These are phyloP conservation scores for Parathielavia hyrcaniae DNA, from an alignment of 495 filamentous ascomycete genomes.

Conservation along the genomic window DNA sequence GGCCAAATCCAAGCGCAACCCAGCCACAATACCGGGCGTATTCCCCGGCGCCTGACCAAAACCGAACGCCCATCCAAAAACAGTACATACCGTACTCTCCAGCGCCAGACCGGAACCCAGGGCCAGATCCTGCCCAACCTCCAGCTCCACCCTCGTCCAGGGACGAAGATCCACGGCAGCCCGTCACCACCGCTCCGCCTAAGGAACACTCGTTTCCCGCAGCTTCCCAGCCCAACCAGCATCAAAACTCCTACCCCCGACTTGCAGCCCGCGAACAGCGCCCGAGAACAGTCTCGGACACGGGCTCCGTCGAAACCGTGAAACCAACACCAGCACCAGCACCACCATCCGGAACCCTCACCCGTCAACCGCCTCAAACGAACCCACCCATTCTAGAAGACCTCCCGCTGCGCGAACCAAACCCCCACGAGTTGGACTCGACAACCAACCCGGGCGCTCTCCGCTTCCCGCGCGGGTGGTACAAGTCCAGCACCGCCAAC, in stretches of 20 bases:
- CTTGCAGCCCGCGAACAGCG: not conserved
- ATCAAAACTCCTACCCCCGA: not conserved
- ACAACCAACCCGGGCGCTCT: conserved; percentile 31
- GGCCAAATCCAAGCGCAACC: not conserved
- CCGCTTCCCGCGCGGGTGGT: conserved; percentile 30
- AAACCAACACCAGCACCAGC: not conserved
- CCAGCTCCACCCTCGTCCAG: conserved; percentile 12
- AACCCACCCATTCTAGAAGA: not conserved
- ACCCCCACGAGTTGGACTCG: conserved; percentile 15
- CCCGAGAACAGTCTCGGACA: conserved; percentile 6
- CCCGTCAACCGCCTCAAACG: conserved; percentile 1
- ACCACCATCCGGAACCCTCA: not conserved
- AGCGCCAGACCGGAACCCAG: not conserved
- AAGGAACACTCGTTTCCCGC: not conserved
- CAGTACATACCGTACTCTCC: not conserved
- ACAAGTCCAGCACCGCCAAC: conserved; percentile 8
- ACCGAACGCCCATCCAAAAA: not conserved
- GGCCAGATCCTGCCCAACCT: not conserved
- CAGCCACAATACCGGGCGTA: not conserved
- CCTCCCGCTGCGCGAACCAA: conserved; percentile 2
- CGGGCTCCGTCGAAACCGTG: conserved; percentile 10
- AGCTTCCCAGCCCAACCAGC: not conserved
- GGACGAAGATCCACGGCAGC: not conserved
- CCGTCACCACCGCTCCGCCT: not conserved
- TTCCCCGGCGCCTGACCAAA: not conserved